Percentiles rank a stretch among this genome's conserved stretches.
These are phyloP conservation scores for Selaginella moellendorffii DNA, from an alignment of 75 land plant genomes.

Conservation along the genomic window DNA sequence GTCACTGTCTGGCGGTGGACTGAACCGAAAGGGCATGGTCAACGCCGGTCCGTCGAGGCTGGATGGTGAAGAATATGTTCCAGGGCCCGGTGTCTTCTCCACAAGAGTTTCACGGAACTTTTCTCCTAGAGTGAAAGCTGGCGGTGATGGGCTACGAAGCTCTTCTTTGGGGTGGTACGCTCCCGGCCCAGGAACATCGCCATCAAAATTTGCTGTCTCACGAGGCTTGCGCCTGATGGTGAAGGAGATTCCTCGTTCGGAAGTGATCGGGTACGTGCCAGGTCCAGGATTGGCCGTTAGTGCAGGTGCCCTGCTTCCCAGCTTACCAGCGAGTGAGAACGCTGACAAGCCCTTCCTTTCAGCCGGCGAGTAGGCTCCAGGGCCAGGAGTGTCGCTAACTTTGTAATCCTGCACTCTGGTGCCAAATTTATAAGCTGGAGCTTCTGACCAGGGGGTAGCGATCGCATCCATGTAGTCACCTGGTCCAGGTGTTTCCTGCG, in stretches of 20 bases:
- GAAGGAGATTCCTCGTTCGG: neutral
- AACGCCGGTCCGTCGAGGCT: neutral
- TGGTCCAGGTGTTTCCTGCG: neutral
- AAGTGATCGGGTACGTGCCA: neutral
- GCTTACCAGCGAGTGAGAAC: neutral
- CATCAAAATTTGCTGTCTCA: neutral
- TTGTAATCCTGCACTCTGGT: neutral
- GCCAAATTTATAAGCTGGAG: neutral
- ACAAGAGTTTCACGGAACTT: neutral
- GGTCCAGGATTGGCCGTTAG: neutral
- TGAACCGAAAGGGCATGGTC: neutral
- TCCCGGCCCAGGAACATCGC: neutral
- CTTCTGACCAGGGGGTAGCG: neutral
- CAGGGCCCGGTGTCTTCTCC: neutral
- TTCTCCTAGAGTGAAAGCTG: neutral
- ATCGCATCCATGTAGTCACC: neutral
- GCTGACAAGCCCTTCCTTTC: neutral
- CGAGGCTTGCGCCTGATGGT: neutral
- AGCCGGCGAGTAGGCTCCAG: neutral
- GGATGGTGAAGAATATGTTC: neutral
- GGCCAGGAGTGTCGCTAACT: neutral
- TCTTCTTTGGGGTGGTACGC: neutral
- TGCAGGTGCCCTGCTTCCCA: neutral
- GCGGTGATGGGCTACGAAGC: neutral
- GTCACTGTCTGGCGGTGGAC: neutral